phyloP scores from a whole-genome alignment of 1,139 yeast species.

The Saccharomyces hybrid region DNA sequence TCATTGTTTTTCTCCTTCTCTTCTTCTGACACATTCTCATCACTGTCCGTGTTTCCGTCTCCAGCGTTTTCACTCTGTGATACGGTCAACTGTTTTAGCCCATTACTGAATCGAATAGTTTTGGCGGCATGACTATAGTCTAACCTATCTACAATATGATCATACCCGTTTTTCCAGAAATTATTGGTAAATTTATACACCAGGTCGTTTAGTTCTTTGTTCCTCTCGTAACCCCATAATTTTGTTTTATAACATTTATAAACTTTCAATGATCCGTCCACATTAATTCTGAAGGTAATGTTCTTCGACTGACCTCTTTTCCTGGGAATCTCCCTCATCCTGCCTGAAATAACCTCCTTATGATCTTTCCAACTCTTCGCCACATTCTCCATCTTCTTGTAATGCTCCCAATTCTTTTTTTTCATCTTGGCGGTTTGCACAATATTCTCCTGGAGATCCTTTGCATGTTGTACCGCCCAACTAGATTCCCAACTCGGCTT shows the following conservation, averaged over 20 bases:
- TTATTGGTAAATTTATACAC: conserved; percentile 49
- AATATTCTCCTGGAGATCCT: conserved; percentile 27
- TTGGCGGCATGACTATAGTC: conserved; percentile 22
- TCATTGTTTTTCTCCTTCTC: conserved; percentile 38
- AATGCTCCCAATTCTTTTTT: conserved; percentile 36
- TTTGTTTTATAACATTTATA: conserved; percentile 61
- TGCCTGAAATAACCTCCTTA: conserved; percentile 52
- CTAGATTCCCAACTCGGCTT: conserved; percentile 38
- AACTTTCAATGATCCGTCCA: conserved; percentile 53
- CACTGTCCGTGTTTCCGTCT: conserved; percentile 24
- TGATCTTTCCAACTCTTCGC: conserved; percentile 37
- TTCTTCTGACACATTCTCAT: conserved; percentile 21
- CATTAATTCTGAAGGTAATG: conserved; percentile 58
- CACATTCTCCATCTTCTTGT: conserved; percentile 35
- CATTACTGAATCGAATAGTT: conserved; percentile 12
- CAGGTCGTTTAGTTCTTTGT: conserved; percentile 51
- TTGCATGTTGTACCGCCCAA: conserved; percentile 40
- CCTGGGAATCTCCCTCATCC: conserved; percentile 51
- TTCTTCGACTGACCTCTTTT: conserved; percentile 35
- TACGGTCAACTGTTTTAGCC: conserved; percentile 16
- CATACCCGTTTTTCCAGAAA: conserved; percentile 74
- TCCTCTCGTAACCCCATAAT: conserved; percentile 84
- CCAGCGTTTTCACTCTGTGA: conserved; percentile 23
- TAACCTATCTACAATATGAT: conserved; percentile 63
- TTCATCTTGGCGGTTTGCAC: conserved; percentile 27